Conservation (phyloP, 2,329 filamentous ascomycete species). For the Gnomoniopsis sp. region DNA sequence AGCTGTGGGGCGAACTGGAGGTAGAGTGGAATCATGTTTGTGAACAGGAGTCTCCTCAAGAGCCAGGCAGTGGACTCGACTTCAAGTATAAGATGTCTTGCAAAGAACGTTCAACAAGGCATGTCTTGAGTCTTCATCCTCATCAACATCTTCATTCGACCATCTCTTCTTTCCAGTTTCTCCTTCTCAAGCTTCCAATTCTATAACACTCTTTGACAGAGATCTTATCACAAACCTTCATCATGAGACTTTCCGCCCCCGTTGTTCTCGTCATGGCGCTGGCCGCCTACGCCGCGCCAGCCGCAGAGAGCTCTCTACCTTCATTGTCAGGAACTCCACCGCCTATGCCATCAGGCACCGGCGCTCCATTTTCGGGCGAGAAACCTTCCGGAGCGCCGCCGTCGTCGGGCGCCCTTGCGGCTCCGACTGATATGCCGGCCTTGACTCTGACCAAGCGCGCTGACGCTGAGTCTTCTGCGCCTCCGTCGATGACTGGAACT, state of each 20-base stretch:
- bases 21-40: background rate
- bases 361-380: background rate
- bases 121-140: background rate
- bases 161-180: background rate
- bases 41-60: background rate
- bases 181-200: background rate
- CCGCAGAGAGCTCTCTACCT: background rate
- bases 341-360: background rate
- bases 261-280: background rate
- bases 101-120: background rate
- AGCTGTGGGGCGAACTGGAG: background rate
- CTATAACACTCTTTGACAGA: background rate
- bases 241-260: background rate
- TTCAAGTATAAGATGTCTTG: background rate
- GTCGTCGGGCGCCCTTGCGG: background rate
- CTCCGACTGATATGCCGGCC: background rate
- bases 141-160: background rate
- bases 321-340: background rate
- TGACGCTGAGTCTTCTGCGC: background rate
- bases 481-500: background rate
- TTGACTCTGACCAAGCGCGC: background rate
- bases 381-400: background rate
- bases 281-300: background rate
- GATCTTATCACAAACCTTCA: background rate
- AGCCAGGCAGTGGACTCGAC: background rate